Conservation (phyloP, 2,329 filamentous ascomycete species). For the Ophiostoma sp. region DNA sequence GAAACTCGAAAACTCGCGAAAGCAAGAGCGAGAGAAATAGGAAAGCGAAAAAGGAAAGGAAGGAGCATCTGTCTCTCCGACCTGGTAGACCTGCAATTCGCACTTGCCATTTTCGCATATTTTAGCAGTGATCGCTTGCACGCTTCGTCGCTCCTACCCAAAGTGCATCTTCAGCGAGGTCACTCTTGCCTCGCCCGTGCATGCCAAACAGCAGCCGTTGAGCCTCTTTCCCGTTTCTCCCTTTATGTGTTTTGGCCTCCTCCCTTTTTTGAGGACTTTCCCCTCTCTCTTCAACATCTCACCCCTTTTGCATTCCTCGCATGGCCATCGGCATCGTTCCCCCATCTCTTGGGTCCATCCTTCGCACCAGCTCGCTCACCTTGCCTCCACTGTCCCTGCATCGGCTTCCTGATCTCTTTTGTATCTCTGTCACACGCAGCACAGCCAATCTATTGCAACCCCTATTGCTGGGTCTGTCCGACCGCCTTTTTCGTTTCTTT, state of each 20-base stretch:
- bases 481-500: background rate
- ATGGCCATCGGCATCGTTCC: background rate
- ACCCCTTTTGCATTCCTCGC: constrained; percentile 13
- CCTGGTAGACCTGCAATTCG: background rate
- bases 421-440: background rate
- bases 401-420: background rate
- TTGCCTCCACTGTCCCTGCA: background rate
- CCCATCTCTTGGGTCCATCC: background rate
- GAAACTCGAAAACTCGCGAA: background rate
- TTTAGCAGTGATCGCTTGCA: background rate
- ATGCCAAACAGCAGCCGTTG: constrained; percentile 12
- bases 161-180: constrained; percentile 2
- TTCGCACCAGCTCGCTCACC: too few relatives aligned
- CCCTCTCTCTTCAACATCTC: background rate
- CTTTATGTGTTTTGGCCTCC: background rate
- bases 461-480: background rate
- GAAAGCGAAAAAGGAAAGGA: background rate
- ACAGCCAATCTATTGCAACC: background rate
- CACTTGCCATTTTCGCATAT: background rate
- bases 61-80: background rate
- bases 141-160: background rate
- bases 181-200: constrained; percentile 8
- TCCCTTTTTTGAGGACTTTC: background rate
- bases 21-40: background rate
- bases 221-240: constrained; percentile 6